phyloP scores from a whole-genome alignment of 2,329 filamentous ascomycete species.

The Colletotrichum gloeosporioides region DNA sequence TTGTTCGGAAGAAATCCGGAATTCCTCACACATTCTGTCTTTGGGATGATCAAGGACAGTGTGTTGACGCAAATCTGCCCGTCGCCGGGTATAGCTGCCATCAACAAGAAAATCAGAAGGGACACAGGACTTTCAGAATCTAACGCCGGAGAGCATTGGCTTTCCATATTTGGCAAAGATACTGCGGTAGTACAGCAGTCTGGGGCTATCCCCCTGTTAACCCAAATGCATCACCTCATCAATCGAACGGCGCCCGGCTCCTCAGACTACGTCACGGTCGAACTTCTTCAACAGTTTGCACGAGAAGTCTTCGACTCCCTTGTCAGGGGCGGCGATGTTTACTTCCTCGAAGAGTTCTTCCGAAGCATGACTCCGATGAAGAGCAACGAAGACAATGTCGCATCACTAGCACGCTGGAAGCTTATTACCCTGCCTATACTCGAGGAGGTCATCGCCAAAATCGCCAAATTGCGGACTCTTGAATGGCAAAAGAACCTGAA shows the following conservation, averaged over 20 bases:
- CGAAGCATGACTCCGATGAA: not conserved
- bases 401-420: not conserved
- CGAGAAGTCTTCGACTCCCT: not conserved
- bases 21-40: not conserved
- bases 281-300: not conserved
- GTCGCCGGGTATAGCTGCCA: not conserved
- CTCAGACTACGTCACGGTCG: not conserved
- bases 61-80: not conserved
- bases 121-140: not conserved
- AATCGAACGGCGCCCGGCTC: not conserved
- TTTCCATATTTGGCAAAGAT: not conserved
- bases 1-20: not conserved
- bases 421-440: not conserved
- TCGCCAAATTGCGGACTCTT: not conserved
- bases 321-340: not conserved
- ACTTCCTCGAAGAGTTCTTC: not conserved
- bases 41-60: not conserved
- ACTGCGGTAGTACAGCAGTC: not conserved
- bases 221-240: not conserved
- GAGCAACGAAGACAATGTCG: not conserved
- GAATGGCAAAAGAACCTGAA: not conserved
- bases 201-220: not conserved
- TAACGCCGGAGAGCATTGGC: slow-evolving; percentile 2
- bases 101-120: not conserved
- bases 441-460: not conserved